A percentile compares a stretch with the other conserved stretches of the same genome.
These are phyloP conservation scores for Acorus gramineus DNA, from an alignment of 106 monocot genomes.

Conservation along the genomic window DNA sequence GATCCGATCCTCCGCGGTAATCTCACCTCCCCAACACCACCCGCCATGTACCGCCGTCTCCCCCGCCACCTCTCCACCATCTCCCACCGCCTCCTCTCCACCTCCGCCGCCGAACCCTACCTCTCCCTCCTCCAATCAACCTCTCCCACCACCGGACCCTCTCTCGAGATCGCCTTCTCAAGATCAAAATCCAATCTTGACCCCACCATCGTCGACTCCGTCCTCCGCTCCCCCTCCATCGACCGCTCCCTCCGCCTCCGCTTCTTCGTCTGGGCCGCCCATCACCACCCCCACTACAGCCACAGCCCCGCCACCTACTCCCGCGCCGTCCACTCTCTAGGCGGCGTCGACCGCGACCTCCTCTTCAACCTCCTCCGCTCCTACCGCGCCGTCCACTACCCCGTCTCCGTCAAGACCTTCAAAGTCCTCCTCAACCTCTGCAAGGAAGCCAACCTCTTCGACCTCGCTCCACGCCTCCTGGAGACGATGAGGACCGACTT, in stretches of 20 bases:
- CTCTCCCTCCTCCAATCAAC: constrained; percentile 6
- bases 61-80: constrained; percentile 5
- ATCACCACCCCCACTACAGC: constrained; percentile 16
- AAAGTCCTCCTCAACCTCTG: constrained; percentile 32
- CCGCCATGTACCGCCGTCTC: too few relatives aligned
- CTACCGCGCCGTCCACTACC: constrained; percentile 5
- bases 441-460: constrained; percentile 13
- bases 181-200: constrained; percentile 7
- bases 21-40: too few relatives aligned
- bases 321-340: constrained; percentile 13
- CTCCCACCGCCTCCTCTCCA: constrained; percentile 13
- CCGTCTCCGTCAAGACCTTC: constrained; percentile 28
- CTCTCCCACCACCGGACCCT: background rate
- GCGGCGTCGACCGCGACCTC: background rate
- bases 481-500: constrained; percentile 23
- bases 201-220: constrained; percentile 18
- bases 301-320: constrained; percentile 32
- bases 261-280: constrained; percentile 32
- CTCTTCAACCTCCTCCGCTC: constrained; percentile 6
- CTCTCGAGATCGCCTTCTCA: constrained; percentile 7
- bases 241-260: constrained; percentile 16
- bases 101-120: constrained; percentile 4
- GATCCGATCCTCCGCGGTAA: too few relatives aligned
- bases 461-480: constrained; percentile 26
- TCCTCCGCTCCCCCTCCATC: constrained; percentile 18